phyloP scores from a whole-genome alignment of 768 basidiomycete species.

The Suillus subluteus region DNA sequence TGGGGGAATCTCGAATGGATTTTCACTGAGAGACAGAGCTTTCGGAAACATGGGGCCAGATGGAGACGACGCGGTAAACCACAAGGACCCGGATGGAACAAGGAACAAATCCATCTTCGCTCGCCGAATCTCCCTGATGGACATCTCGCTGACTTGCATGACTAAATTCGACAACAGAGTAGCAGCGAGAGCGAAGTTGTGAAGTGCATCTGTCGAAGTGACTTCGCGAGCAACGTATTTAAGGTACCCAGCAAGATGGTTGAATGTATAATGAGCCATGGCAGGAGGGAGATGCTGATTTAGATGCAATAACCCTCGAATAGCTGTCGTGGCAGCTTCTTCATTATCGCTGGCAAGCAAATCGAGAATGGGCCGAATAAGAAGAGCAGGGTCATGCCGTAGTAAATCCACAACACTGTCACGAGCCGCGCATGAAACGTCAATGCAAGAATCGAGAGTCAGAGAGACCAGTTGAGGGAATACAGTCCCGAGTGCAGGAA shows the following conservation, averaged over 20 bases:
- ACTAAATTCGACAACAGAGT: constrained; percentile 63
- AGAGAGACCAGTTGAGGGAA: constrained; percentile 59
- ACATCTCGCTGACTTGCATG: constrained; percentile 71
- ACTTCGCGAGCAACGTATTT: constrained; percentile 52
- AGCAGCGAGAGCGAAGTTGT: constrained; percentile 55
- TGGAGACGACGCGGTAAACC: constrained; percentile 64
- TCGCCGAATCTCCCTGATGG: constrained; percentile 70
- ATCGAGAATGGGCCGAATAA: constrained; percentile 66
- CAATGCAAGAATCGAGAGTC: constrained; percentile 54
- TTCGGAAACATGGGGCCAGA: constrained; percentile 65
- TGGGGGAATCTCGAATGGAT: constrained; percentile 44
- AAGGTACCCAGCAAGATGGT: constrained; percentile 69
- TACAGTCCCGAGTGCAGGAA: constrained; percentile 56
- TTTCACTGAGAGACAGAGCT: constrained; percentile 35
- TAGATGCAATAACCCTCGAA: constrained; percentile 62
- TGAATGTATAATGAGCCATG: constrained; percentile 68
- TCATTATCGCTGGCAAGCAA: constrained; percentile 56
- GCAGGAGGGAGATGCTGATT: constrained; percentile 62
- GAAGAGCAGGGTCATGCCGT: constrained; percentile 74
- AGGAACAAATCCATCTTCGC: constrained; percentile 72
- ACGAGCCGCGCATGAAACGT: constrained; percentile 59
- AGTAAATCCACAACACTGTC: constrained; percentile 64
- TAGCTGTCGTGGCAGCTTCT: constrained; percentile 48
- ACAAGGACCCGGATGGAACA: constrained; percentile 70
- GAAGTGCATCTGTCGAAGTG: constrained; percentile 47